Evolutionary conservation across 2,329 filamentous ascomycete genomes (phyloP).

Genomic region (Thermochaetoides dissita): DNA sequence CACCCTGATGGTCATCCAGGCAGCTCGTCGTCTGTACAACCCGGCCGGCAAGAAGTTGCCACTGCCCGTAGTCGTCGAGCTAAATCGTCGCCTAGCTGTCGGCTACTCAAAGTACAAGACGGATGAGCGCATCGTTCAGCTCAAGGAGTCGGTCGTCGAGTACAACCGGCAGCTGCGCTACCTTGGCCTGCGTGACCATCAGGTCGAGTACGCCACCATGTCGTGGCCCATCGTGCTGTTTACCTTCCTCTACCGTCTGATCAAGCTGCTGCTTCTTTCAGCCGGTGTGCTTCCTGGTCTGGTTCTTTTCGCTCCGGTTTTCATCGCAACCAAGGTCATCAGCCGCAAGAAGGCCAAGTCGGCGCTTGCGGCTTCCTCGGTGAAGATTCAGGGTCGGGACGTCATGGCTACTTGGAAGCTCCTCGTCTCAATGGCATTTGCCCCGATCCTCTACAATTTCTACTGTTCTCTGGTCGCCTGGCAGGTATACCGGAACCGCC

Average conservation of each 20-base stretch:
- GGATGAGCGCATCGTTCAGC: slow-evolving; percentile 63
- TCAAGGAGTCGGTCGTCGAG: slow-evolving; percentile 61
- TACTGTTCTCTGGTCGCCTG: slow-evolving; percentile 63
- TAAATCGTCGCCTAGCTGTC: slow-evolving; percentile 80
- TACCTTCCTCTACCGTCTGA: slow-evolving; percentile 64
- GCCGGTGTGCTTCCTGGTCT: slow-evolving; percentile 76
- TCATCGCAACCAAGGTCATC: slow-evolving; percentile 70
- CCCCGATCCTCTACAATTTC: slow-evolving; percentile 67
- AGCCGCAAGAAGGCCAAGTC: slow-evolving; percentile 70
- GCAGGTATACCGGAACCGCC: slow-evolving; percentile 67
- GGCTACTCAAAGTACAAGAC: slow-evolving; percentile 90
- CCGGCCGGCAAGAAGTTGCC: slow-evolving; percentile 88
- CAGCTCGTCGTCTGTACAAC: slow-evolving; percentile 83
- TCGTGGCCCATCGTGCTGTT: slow-evolving; percentile 62
- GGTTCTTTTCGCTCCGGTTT: slow-evolving; percentile 76
- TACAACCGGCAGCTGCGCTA: slow-evolving; percentile 83
- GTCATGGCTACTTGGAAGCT: slow-evolving; percentile 94
- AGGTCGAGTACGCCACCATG: slow-evolving; percentile 82
- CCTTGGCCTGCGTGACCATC: slow-evolving; percentile 81
- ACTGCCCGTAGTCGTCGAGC: slow-evolving; percentile 80
- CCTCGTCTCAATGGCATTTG: slow-evolving; percentile 70
- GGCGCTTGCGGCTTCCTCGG: slow-evolving; percentile 70
- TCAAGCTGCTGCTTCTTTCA: slow-evolving; percentile 63
- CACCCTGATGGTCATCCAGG: slow-evolving; percentile 92
- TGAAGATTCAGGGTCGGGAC: slow-evolving; percentile 78